These are phyloP conservation scores for Trichoderma sp. DNA, from an alignment of 2,329 filamentous ascomycete species.

Conservation along the genomic window DNA sequence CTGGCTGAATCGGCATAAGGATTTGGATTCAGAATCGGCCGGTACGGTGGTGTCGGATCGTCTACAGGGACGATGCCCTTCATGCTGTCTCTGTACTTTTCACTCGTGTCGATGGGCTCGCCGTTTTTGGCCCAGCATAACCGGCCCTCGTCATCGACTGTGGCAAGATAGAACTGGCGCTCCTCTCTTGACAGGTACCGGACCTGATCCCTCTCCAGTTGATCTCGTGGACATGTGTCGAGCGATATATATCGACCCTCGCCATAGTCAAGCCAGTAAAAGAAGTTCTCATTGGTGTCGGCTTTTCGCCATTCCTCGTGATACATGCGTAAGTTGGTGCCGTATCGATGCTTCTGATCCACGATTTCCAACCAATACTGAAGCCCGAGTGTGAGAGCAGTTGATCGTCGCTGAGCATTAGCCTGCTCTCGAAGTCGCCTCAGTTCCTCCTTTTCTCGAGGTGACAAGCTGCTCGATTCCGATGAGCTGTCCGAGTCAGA, in stretches of 20 bases:
- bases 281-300: constrained; percentile 82
- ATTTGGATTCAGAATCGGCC: neutral
- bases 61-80: constrained; percentile 65
- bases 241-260: constrained; percentile 69
- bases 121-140: constrained; percentile 88
- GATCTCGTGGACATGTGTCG: constrained; percentile 67
- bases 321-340: constrained; percentile 75
- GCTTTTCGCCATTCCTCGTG: constrained; percentile 80
- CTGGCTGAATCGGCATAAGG: neutral
- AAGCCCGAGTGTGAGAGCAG: constrained; percentile 76
- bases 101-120: constrained; percentile 70
- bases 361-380: constrained; percentile 87
- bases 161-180: constrained; percentile 74
- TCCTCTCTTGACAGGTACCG: constrained; percentile 83
- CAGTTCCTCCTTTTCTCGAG: constrained; percentile 41
- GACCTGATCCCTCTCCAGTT: constrained; percentile 74
- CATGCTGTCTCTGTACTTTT: constrained; percentile 74
- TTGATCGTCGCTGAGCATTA: constrained; percentile 58
- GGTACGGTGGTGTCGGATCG: constrained; percentile 52
- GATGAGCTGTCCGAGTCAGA: constrained; percentile 37
- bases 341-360: constrained; percentile 82
- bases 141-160: constrained; percentile 68
- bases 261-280: constrained; percentile 88
- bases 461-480: constrained; percentile 31
- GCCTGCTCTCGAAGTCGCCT: constrained; percentile 45